Base-by-base conservation (phyloP, 78 protist species). In the Creolimax fragrantissima region DNA sequence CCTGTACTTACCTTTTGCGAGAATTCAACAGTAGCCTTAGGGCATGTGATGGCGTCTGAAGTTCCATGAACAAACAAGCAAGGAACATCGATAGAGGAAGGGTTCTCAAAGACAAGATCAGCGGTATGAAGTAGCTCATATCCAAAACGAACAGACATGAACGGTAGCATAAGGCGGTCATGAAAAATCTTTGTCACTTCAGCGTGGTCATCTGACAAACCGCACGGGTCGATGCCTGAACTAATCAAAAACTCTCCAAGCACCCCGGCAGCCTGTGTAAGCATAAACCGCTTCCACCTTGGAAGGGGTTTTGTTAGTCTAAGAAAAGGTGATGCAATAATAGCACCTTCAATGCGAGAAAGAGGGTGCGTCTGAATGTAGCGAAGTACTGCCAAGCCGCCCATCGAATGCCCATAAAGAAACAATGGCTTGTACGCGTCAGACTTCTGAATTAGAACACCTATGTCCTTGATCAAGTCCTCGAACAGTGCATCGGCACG, bases 401-500 rank as follows among this genome's bases (percentile, higher is more conserved):
- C 91, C 91, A 89, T 89, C 6, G 81, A 45, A 43, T 89, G 91
- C 6, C 91, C 91, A 36, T 41, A 89, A 5, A 89, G 35, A 81
- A 32, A 89, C 32, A 45, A 0, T 5, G 91, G 91, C 3, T 42
- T 32, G 17, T 4, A 5, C 6, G 86, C 43, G 35, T 89, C 86
- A 7, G 91, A 58, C 41, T 66, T 41, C 84, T 89, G 83, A 5
- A 44, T 5, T 6, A 89, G 32, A 5, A 89, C 91, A 5, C 91
- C 83, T 4, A 89, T 17, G 7, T 85, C 89, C 89, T 85, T 37
- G 44, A 85, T 7, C 6, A 85, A 4, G 41, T 37, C 35, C 7
- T 11, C 24, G 43, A 85, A 85, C 39, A 37, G 39, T 5, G 67
- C 89, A 39, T 85, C 89, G 39, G 89, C 89, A 4, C 89, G 11